A percentile compares a stretch with the other conserved stretches of the same genome.
Conservation (phyloP, 2,329 filamentous ascomycete genomes). For the Gnomoniopsis sp. region DNA sequence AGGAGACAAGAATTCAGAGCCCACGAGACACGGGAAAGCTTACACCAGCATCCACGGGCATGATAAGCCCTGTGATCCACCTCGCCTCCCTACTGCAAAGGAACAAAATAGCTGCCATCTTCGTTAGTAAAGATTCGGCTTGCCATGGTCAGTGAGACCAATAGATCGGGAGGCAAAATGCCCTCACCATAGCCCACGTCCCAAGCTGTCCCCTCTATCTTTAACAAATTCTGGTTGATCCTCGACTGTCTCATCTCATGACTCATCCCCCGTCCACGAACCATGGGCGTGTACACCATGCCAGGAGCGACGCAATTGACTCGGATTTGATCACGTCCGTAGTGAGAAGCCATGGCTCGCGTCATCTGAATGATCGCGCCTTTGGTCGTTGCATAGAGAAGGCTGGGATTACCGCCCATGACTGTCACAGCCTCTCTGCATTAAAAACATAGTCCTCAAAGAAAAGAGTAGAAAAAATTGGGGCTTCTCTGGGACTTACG, state of each 20-base stretch:
- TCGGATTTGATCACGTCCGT: conserved; percentile 39
- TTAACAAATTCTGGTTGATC: conserved; percentile 25
- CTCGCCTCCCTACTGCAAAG: conserved; percentile 25
- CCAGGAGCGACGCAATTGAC: conserved; percentile 37
- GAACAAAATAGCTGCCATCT: conserved; percentile 22
- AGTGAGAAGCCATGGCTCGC: conserved; percentile 39
- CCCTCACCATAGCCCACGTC: conserved; percentile 26
- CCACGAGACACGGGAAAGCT: background rate
- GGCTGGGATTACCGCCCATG: conserved; percentile 37
- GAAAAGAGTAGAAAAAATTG: background rate
- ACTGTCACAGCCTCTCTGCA: too few relatives aligned
- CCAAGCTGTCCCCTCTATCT: conserved; percentile 26
- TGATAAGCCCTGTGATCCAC: conserved; percentile 27
- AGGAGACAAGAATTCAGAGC: background rate
- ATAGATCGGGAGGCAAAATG: too few relatives aligned
- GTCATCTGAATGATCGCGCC: conserved; percentile 32
- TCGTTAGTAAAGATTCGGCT: background rate
- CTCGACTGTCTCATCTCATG: conserved; percentile 25
- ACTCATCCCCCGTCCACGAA: conserved; percentile 24
- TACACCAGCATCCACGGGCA: conserved; percentile 29
- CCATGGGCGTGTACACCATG: conserved; percentile 28
- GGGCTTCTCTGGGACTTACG: conserved; percentile 18
- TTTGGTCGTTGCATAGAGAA: conserved; percentile 42
- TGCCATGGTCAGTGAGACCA: too few relatives aligned
- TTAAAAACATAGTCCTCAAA: background rate